Evolutionary conservation across 2,329 filamentous ascomycete species (phyloP).

Genomic region (Clonostachys solani): DNA sequence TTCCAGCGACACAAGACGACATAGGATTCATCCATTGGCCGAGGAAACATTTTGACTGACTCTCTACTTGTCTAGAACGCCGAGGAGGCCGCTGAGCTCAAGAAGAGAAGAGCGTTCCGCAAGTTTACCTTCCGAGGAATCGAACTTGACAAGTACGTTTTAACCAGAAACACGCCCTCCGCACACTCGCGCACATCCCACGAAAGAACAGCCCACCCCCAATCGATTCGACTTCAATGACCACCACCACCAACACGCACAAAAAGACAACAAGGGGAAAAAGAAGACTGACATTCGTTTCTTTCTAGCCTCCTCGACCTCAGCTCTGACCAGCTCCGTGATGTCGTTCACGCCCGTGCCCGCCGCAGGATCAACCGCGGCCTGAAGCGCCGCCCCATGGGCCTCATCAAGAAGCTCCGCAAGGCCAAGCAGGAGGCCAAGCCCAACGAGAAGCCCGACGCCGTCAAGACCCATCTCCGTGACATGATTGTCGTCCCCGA

Average conservation of each 20-base stretch:
- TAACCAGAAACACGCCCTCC: constrained; percentile 1
- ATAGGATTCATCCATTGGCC: constrained; percentile 1
- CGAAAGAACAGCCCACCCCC: not conserved
- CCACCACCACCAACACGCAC: not conserved
- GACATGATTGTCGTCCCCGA: constrained; percentile 99
- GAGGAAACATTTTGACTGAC: constrained; percentile 17
- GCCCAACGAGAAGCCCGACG: constrained; percentile 99
- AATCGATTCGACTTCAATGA: not conserved
- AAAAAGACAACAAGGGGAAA: not conserved
- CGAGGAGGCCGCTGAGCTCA: constrained; percentile 98
- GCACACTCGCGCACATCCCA: not conserved
- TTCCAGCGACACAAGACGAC: not conserved
- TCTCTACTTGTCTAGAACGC: constrained; percentile 63
- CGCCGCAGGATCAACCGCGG: constrained; percentile 99
- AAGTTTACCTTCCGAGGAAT: constrained; percentile 99
- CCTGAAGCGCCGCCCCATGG: constrained; percentile 99
- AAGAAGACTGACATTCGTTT: constrained; percentile 11
- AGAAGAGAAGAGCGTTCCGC: constrained; percentile 99
- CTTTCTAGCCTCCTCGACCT: constrained; percentile 88
- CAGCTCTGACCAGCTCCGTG: constrained; percentile 95
- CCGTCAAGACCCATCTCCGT: constrained; percentile 98
- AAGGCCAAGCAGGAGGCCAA: constrained; percentile 98
- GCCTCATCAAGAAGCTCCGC: constrained; percentile 99
- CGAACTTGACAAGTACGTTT: constrained; percentile 95
- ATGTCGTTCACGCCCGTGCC: constrained; percentile 98